Base-by-base conservation (phyloP, 805 yeast genomes). In the Ascoidea rubescens region DNA sequence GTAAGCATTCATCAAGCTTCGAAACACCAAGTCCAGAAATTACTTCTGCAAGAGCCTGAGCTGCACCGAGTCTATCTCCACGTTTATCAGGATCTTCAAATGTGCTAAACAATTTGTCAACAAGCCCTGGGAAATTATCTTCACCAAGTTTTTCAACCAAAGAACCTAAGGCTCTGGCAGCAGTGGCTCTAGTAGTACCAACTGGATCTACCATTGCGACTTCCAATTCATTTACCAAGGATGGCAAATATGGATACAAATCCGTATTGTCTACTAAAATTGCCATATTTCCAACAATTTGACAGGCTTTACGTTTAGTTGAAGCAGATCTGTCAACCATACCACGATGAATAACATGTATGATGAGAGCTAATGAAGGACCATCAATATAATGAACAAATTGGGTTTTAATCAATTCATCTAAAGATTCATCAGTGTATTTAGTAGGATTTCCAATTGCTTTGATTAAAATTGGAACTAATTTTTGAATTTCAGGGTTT, bases 261-360 rank as follows among this genome's bases (percentile, higher is more conserved):
- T 93, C 99, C 58, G 77, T 79, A 16, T 87, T 74, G 60, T 91
- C 98, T 16, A 95, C 96, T 60, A 93, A 73, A 64, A 93, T 88
- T 1, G 98, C 89, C 98, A 93, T 93, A 63, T 93, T 93, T 56
- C 99, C 99, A 33, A 93, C 97, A 72, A 93, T 91, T 68, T 93
- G 97, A 67, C 98, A 90, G 0, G 98, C 91, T 66, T 88, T 88
- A 65, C 86, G 80, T 71, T 91, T 93, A 5, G 93, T 87, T 47
- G 81, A 74, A 0, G 98, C 97, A n/a, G 96, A 85, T 62, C 99
- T 74, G 59, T 91, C 98, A 51, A 78, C 80, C 86, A 93, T 81
- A 70, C 98, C 99, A 66, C 99, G 80, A 64, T 88, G 93, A 49
- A 93, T 84, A 51, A 93, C 96, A 63, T 90, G 96, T 56, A 90